Evolutionary conservation across 345 rosid species (phyloP), one percentile per base, ranked within the genome.

Genomic region (Brassica napus): DNA sequence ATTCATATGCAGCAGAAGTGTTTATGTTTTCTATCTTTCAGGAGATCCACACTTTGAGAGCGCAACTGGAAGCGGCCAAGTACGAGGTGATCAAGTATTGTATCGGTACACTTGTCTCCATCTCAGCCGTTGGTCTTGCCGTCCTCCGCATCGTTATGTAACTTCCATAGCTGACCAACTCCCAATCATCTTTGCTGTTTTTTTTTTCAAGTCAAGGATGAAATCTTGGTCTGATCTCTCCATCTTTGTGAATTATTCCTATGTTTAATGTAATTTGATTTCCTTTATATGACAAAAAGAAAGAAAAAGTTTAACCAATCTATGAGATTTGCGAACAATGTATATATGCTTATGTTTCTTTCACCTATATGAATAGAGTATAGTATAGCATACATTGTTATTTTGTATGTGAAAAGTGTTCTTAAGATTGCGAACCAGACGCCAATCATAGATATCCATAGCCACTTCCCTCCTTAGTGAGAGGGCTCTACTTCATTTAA

Each of bases 11-110:
- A 47, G 15, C 70, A 32, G 0, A 42, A 12, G 4, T 62, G 39
- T 31, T 62, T 15, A 12, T 26, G 47, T 54, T 49, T 21, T 65
- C 28, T 42, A 55, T 66, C 58, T 66, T 89, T 61, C 39, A 92
- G 98, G 98, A 91, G 87, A 91, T 91, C 78, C 97, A 94, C 68
- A 84, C 88, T 21, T 77, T 94, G 72, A 90, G 89, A 82, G 97
- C 98, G n/a, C 95, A 89, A 64, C 31, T 92, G 77, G 97, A 94
- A 81, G 97, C 87, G 32, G 97, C 92, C 67, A 91, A 94, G 68
- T 92, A 89, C 65, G 98, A 92, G 47, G 90, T 90, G 81, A 91
- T 92, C 69, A 94, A 94, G 81, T 94, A 91, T 82, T 92, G 95
- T 84, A 89, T 94, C 30, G 98, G 97, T 78, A 83, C 91, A 23